Conservation (phyloP, 768 basidiomycete species). For the Tephrocybe rancida region DNA sequence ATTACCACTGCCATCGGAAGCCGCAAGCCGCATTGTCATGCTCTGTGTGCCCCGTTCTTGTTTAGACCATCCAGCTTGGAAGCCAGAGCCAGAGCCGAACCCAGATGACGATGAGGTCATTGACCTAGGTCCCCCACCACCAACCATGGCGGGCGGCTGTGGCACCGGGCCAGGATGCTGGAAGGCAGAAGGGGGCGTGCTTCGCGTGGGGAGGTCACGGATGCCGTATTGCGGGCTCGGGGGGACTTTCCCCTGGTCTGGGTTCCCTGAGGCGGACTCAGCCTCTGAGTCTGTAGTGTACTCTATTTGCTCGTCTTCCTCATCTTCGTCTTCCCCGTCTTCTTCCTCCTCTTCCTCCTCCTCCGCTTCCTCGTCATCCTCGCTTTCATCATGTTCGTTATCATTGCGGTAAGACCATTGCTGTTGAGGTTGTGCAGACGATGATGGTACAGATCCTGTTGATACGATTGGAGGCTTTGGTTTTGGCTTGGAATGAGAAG, state of each 20-base stretch:
- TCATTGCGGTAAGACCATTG: not conserved
- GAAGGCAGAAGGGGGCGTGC: no score
- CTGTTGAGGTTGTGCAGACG: not conserved
- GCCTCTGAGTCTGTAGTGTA: conserved; percentile 19
- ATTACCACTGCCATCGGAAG: not conserved
- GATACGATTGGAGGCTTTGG: not conserved
- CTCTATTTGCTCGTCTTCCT: conserved; percentile 20
- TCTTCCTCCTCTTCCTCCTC: conserved; percentile 15
- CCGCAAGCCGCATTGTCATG: conserved; percentile 22
- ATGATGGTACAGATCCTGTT: not conserved
- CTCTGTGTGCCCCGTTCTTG: conserved; percentile 10
- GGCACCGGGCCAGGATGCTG: conserved; percentile 14
- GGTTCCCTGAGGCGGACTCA: conserved; percentile 5
- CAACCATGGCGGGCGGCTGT: conserved; percentile 7
- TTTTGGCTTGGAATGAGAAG: conserved; percentile 16
- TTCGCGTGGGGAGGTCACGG: conserved; percentile 39
- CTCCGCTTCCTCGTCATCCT: no score
- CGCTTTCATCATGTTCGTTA: not conserved
- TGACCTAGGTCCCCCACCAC: conserved; percentile 1
- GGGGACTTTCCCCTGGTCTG: not conserved
- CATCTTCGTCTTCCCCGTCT: conserved; percentile 29
- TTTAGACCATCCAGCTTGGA: conserved; percentile 5
- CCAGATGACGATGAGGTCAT: not conserved
- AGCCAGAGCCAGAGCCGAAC: not conserved
- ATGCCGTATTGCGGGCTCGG: conserved; percentile 47